These are phyloP conservation scores for Aspergillus tanneri DNA, from an alignment of 2,329 filamentous ascomycete species.

Conservation along the genomic window DNA sequence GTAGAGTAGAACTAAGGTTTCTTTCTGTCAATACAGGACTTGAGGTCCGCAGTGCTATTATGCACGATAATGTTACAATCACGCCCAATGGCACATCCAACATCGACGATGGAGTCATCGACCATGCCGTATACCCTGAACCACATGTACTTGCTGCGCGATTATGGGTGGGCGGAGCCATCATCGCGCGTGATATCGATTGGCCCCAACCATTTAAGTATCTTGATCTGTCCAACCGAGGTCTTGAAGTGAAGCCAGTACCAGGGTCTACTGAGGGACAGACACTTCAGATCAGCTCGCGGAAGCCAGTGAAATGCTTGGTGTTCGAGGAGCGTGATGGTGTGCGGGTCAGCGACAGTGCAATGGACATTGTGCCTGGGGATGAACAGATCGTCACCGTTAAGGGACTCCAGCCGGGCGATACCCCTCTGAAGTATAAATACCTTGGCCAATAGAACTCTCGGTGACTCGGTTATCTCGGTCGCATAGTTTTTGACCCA, in stretches of 20 bases:
- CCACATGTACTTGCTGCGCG: conserved; percentile 55
- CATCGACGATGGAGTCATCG: conserved; percentile 49
- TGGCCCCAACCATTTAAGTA: conserved; percentile 64
- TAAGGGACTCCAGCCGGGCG: conserved; percentile 22
- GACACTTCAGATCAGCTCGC: conserved; percentile 46
- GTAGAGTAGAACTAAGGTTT: conserved; percentile 47
- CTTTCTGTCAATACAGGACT: conserved; percentile 55
- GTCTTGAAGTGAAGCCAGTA: conserved; percentile 47
- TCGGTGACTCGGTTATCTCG: no score
- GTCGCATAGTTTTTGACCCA: no score
- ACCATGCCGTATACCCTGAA: conserved; percentile 51
- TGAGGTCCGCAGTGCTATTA: conserved; percentile 53
- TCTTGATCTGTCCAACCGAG: conserved; percentile 53
- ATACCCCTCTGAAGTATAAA: conserved; percentile 26
- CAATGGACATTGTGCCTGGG: conserved; percentile 59
- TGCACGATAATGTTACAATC: conserved; percentile 50
- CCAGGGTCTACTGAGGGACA: conserved; percentile 27
- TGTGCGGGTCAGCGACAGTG: conserved; percentile 55
- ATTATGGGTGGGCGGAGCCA: conserved; percentile 52
- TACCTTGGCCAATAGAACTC: conserved; percentile 27
- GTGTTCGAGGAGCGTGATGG: conserved; percentile 60
- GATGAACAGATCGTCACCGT: conserved; percentile 50
- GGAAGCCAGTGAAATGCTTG: conserved; percentile 59
- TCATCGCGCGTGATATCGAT: conserved; percentile 57
- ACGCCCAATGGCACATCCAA: conserved; percentile 57